phyloP scores from a whole-genome alignment of 768 basidiomycete genomes.

The Mycena pura region DNA sequence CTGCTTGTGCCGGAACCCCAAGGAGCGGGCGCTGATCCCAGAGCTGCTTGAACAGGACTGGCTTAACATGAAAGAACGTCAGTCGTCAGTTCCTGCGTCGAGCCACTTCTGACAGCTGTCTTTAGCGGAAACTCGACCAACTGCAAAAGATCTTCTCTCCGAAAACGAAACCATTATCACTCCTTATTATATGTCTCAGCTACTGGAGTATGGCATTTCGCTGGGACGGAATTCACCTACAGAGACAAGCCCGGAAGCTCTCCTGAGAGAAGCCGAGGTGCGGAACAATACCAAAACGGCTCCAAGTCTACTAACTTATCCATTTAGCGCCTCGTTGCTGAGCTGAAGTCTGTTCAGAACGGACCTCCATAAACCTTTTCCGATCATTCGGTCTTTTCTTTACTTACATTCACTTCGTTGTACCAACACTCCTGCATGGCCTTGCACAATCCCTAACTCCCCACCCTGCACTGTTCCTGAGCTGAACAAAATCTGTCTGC shows the following conservation, averaged over 20 bases:
- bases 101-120: not conserved
- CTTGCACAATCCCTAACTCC: slow-evolving; percentile 14
- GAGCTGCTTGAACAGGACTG: slow-evolving; percentile 85
- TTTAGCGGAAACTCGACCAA: slow-evolving; percentile 40
- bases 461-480: slow-evolving; percentile 10
- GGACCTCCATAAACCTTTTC: not conserved
- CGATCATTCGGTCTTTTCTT: not conserved
- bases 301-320: not conserved
- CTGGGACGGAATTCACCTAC: slow-evolving; percentile 53
- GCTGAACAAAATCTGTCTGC: slow-evolving; percentile 16
- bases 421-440: slow-evolving; percentile 18
- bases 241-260: slow-evolving; percentile 51
- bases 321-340: slow-evolving; percentile 65
- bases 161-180: slow-evolving; percentile 76
- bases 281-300: slow-evolving; percentile 19
- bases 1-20: slow-evolving; percentile 81
- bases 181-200: slow-evolving; percentile 79
- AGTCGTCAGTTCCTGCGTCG: slow-evolving; percentile 27
- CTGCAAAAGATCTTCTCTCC: slow-evolving; percentile 42
- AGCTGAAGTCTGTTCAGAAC: slow-evolving; percentile 58
- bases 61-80: slow-evolving; percentile 69
- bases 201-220: slow-evolving; percentile 73
- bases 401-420: not conserved
- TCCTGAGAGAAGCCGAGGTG: slow-evolving; percentile 66
- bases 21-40: slow-evolving; percentile 87